phyloP scores from a whole-genome alignment of 1,139 yeast species.

The Yamadazyma triangularis region DNA sequence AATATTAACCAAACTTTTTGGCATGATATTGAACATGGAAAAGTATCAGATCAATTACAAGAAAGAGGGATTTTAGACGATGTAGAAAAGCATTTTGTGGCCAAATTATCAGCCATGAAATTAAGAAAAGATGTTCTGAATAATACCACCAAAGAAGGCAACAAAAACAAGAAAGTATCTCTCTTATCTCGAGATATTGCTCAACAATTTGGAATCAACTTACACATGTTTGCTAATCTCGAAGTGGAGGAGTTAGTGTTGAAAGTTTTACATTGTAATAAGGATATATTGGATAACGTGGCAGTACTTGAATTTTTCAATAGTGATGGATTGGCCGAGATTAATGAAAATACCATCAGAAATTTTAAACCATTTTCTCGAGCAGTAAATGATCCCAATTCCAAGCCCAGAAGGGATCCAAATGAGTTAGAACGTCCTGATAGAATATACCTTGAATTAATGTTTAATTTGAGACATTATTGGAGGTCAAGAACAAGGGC shows the following conservation, averaged over 20 bases:
- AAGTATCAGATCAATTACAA: constrained; percentile 50
- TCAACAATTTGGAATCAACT: constrained; percentile 82
- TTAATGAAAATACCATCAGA: constrained; percentile 62
- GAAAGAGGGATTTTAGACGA: constrained; percentile 74
- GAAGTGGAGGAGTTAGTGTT: constrained; percentile 59
- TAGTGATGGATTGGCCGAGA: constrained; percentile 65
- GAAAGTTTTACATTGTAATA: constrained; percentile 69
- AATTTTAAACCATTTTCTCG: constrained; percentile 70
- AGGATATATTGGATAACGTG: constrained; percentile 59
- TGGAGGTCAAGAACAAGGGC: constrained; percentile 90
- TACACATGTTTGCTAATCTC: constrained; percentile 69
- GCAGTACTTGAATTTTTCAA: constrained; percentile 81
- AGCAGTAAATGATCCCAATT: constrained; percentile 36
- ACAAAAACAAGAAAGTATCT: constrained; percentile 37
- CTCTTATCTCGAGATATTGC: constrained; percentile 78
- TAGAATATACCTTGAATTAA: constrained; percentile 69
- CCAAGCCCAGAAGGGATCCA: constrained; percentile 54
- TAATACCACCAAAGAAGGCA: constrained; percentile 5
- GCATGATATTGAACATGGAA: constrained; percentile 52
- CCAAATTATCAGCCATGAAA: constrained; percentile 49
- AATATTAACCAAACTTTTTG: constrained; percentile 74
- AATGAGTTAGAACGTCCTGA: constrained; percentile 74
- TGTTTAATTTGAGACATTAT: constrained; percentile 72
- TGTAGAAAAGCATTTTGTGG: constrained; percentile 74
- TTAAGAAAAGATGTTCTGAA: constrained; percentile 20